Base-by-base conservation (phyloP, 108 stramenopile genomes). In the Schizochytrium sp. region DNA sequence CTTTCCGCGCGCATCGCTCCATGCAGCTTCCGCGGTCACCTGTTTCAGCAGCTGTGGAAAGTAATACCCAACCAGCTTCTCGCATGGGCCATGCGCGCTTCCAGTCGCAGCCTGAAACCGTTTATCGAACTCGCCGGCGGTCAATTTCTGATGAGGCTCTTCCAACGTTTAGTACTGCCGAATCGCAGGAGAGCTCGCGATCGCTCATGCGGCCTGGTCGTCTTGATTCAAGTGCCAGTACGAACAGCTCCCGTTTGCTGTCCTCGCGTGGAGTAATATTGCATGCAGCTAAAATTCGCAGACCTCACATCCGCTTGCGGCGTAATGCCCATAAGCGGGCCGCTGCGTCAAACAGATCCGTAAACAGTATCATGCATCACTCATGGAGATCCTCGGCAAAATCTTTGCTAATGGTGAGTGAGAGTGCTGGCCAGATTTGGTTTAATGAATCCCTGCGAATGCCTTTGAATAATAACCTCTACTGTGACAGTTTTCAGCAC, bases 381-480 rank as follows among this genome's bases (percentile, higher is more conserved):
- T 17, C 76, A 10, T 83, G 76, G 76, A 83, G 76, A 47, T 55
- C 76, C 38, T 83, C 76, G 17, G 76, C 76, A 2, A 83, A 83
- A 28, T 55, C 53, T 10, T 28, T 83, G 5, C 76, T 83, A 5
- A 49, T 55, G 50, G 76, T 83, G 50, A 83, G 76, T 3, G 28
- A 83, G 76, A 40, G 40, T 28, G 53, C 76, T 5, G 76, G 53
- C 5, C 53, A 49, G 47, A 55, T 83, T 38, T 83, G 76, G 76
- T 83, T 49, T 38, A 55, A 55, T 40, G 76, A 83, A 5, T 49
- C 47, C 8, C 28, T 83, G 50, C 47, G 76, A 42, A 83, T 83
- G 28, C 76, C 76, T 5, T 53, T 83, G 28, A 83, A 83, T 40
- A 83, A 55, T 40, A 83, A 83, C 76, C 53, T 83, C 15, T 83